Percentiles rank a stretch among this genome's conserved stretches.
These are phyloP conservation scores for Musa troglodytarum DNA, from an alignment of 176 grass and related monocot species.

Conservation along the genomic window DNA sequence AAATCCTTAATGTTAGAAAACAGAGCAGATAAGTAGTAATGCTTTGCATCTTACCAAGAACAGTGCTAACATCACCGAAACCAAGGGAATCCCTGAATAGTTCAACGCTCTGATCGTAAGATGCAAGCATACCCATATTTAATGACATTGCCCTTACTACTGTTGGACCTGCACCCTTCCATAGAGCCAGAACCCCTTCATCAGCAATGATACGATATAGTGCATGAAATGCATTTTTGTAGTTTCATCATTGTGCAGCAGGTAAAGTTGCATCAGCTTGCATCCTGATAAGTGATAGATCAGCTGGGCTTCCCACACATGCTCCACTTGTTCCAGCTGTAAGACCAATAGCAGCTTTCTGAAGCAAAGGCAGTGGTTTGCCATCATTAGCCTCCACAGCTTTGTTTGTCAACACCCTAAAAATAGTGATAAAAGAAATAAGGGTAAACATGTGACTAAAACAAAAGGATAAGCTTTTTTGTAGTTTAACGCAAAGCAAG, in stretches of 20 bases:
- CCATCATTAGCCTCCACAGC: slow-evolving; percentile 88
- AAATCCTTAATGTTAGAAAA: no score
- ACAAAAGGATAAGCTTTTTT: background rate
- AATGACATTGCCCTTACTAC: slow-evolving; percentile 85
- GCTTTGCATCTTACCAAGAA: slow-evolving; percentile 48
- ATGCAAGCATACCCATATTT: slow-evolving; percentile 97
- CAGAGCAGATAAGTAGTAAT: no score
- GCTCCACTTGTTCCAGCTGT: slow-evolving; percentile 88
- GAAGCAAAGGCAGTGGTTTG: slow-evolving; percentile 67
- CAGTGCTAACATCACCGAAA: slow-evolving; percentile 68
- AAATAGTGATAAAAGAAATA: background rate
- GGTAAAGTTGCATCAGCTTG: slow-evolving; percentile 91
- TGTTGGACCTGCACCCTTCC: slow-evolving; percentile 90
- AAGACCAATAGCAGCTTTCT: slow-evolving; percentile 81
- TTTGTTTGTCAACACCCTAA: slow-evolving; percentile 91
- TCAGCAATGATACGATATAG: slow-evolving; percentile 67
- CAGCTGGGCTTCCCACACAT: slow-evolving; percentile 70
- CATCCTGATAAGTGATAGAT: slow-evolving; percentile 89
- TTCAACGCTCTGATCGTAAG: slow-evolving; percentile 87
- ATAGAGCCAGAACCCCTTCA: slow-evolving; percentile 87
- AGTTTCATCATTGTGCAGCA: slow-evolving; percentile 54
- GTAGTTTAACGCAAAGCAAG: background rate
- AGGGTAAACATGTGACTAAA: background rate
- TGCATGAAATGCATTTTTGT: slow-evolving; percentile 87
- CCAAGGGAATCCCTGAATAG: slow-evolving; percentile 72